Conservation (phyloP, 306 rosid species). For the Vigna unguiculata region DNA sequence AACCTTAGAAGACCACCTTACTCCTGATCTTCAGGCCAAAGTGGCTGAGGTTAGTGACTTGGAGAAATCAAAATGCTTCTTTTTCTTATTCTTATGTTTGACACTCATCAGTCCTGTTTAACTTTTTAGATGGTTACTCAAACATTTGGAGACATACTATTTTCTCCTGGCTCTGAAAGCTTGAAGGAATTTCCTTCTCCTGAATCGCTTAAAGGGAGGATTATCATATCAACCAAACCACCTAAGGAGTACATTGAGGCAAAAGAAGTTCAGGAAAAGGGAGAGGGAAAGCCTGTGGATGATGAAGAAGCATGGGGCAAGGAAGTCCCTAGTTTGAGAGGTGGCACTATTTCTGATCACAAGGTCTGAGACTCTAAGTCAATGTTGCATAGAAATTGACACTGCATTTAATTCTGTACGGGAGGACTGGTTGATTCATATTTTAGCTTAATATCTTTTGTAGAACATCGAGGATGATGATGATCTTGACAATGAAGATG, state of each 20-base stretch:
- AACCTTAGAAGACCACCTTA: slow-evolving; percentile 95
- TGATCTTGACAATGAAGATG: slow-evolving; percentile 57
- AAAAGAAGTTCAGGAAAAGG: slow-evolving; percentile 63
- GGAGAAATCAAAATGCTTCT: slow-evolving; percentile 20
- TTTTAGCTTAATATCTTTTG: slow-evolving; percentile 42
- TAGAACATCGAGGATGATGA: slow-evolving; percentile 60
- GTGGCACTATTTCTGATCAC: slow-evolving; percentile 52
- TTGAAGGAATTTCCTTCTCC: slow-evolving; percentile 95
- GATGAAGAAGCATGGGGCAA: slow-evolving; percentile 93
- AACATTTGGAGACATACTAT: slow-evolving; percentile 83
- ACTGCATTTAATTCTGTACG: slow-evolving; percentile 21
- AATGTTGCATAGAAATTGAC: slow-evolving; percentile 23
- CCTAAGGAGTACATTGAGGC: slow-evolving; percentile 92
- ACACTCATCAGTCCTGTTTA: slow-evolving; percentile 34
- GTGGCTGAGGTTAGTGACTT: slow-evolving; percentile 72
- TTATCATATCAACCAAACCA: slow-evolving; percentile 96
- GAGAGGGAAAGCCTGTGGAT: slow-evolving; percentile 55
- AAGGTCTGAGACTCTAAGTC: slow-evolving; percentile 60
- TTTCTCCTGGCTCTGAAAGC: slow-evolving; percentile 71
- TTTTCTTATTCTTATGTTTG: slow-evolving; percentile 30
- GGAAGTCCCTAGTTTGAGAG: slow-evolving; percentile 72
- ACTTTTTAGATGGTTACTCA: slow-evolving; percentile 71
- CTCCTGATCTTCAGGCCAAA: slow-evolving; percentile 96
- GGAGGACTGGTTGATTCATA: slow-evolving; percentile 37
- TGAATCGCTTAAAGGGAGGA: slow-evolving; percentile 71